A percentile compares a stretch with the other conserved stretches of the same genome.
Evolutionary conservation across 257 asterid genomes (phyloP).

Genomic region (Plantago major): DNA sequence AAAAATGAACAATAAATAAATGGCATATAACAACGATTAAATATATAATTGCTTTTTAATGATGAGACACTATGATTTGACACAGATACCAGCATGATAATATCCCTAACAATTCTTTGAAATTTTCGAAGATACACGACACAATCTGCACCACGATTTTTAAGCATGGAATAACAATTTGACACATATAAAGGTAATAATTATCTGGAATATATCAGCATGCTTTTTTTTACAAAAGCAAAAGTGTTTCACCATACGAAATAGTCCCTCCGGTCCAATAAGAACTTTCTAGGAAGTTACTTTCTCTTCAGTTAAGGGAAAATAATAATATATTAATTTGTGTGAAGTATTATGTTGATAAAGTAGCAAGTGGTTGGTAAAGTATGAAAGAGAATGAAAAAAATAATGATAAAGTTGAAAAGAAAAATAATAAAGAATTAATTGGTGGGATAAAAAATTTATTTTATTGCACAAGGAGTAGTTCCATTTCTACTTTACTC

Average conservation of each 20-base stretch:
- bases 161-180: slow-evolving; percentile 27
- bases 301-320: no score
- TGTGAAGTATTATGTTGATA: no score
- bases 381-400: no score
- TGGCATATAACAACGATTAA: neutral
- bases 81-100: slow-evolving; percentile 32
- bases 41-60: neutral
- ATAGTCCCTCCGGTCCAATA: no score
- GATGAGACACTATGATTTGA: slow-evolving; percentile 26
- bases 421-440: no score
- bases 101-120: slow-evolving; percentile 4
- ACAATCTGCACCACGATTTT: slow-evolving; percentile 35
- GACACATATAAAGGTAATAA: slow-evolving; percentile 38
- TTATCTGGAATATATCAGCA: slow-evolving; percentile 25
- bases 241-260: slow-evolving; percentile 12
- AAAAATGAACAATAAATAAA: slow-evolving; percentile 5
- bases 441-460: no score
- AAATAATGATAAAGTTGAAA: no score
- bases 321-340: no score
- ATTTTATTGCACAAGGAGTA: no score
- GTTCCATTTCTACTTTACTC: neutral
- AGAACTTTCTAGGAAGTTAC: no score
- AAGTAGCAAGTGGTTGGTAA: no score
- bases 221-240: slow-evolving; percentile 23
- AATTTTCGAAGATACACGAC: slow-evolving; percentile 28